These are phyloP conservation scores for Sequoiadendron giganteum DNA, from an alignment of 75 land plant species.

Conservation along the genomic window DNA sequence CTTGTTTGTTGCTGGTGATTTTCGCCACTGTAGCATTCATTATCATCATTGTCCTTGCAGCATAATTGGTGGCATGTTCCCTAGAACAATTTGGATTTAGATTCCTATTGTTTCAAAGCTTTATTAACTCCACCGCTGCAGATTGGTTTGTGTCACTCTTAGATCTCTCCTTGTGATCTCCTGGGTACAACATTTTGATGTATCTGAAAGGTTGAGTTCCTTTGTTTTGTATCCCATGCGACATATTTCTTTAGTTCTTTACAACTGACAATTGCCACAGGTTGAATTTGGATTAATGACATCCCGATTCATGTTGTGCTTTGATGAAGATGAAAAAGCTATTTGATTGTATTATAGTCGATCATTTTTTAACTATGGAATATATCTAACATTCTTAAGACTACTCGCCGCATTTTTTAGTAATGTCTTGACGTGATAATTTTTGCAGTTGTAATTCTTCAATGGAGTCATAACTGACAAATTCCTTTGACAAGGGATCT, in stretches of 20 bases:
- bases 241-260: neutral
- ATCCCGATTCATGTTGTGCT: neutral
- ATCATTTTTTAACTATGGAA: neutral
- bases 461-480: neutral
- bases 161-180: neutral
- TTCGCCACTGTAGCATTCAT: constrained; percentile 46
- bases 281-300: neutral
- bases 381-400: neutral
- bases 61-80: constrained; percentile 6
- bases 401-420: neutral
- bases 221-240: neutral
- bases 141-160: neutral
- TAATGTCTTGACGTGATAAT: neutral
- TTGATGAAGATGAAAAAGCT: neutral
- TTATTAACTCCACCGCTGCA: neutral
- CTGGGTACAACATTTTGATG: neutral
- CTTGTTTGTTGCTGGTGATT: constrained; percentile 53
- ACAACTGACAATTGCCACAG: neutral
- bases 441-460: neutral
- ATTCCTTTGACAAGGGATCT: neutral
- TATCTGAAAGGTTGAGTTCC: neutral
- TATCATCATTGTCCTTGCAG: constrained; percentile 41
- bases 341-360: neutral
- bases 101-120: neutral
- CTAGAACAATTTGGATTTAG: neutral